Base-by-base conservation (phyloP, 176 grass and related monocot genomes). In the Guadua angustifolia region DNA sequence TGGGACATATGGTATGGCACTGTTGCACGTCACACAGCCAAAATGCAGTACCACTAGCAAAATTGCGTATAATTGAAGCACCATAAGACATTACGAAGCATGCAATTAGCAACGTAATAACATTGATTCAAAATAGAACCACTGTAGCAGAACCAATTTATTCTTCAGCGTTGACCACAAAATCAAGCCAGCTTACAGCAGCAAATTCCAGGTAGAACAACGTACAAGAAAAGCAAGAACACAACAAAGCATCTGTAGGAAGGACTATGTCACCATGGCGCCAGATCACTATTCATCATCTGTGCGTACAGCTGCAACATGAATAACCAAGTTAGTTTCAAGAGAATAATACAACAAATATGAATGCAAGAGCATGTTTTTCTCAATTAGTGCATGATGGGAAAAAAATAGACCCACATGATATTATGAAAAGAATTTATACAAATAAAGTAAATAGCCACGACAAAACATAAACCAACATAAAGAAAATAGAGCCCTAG, bases 301-400 rank as follows among this genome's bases (percentile, higher is more conserved):
- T 1, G 89, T 82, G 81, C 86, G 89, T 65, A 90, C 6, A 78
- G 82, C 91, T 93, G 79, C 17, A 85, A 43, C 75, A 77, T 12
- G 36, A 70, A 82, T 4, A 82, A 69, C 4, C 12, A 49, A 49
- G 40, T 86, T 72, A 86, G 79, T 69, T 44, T 47, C 43, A 25
- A 83, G 11, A 82, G 7, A 55, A 73, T 29, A 19, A 25, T 21
- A 32, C 16, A 66, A 21, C 50, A 51, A 35, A 7, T 25, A 55
- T 39, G 19, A 29, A 22, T 42, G 50, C 21, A 9, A 5, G 7
- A 68, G n/a, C 33, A 42, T 18, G 42, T 40, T 43, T 22, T 61
- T 29, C 5, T 5, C 59, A 62, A 14, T 29, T 62, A 62, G 24
- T 29, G 59, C 65, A 21, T 5, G 14, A 33, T 10, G 14, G 25